Evolutionary conservation across 2,329 filamentous ascomycete genomes (phyloP).

Genomic region (Alternaria brassicae): DNA sequence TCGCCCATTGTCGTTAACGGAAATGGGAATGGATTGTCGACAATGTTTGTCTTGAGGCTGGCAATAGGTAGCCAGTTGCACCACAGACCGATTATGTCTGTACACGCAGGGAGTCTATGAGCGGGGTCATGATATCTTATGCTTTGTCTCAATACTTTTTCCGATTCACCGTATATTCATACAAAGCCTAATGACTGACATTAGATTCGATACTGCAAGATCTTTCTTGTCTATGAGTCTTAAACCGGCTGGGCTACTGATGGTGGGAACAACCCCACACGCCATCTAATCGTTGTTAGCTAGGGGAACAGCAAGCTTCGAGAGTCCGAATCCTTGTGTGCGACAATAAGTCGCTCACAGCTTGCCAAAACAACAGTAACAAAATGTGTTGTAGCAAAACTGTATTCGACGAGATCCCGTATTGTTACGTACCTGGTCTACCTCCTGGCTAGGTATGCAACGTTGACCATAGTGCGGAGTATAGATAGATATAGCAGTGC

Average conservation of each 20-base stretch:
- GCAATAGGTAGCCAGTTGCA: neutral
- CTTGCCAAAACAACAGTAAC: too few relatives aligned
- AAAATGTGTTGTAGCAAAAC: too few relatives aligned
- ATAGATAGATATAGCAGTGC: neutral
- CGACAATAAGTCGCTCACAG: too few relatives aligned
- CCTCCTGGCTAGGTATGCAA: neutral
- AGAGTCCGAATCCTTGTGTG: too few relatives aligned
- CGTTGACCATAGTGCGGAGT: too few relatives aligned
- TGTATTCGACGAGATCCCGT: too few relatives aligned
- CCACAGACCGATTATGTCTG: neutral
- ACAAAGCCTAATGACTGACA: neutral
- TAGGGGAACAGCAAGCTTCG: neutral
- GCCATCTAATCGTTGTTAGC: neutral
- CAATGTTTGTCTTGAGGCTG: accelerated
- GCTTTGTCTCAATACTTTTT: neutral
- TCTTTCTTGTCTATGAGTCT: neutral
- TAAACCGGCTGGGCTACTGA: neutral
- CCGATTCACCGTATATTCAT: neutral
- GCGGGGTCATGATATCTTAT: accelerated
- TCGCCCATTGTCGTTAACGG: neutral
- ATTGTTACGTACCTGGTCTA: neutral
- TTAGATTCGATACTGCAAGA: neutral
- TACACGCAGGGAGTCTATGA: neutral
- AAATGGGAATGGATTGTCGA: neutral
- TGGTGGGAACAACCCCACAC: neutral